Conservation (phyloP, 164 flowering plant genomes). For the Aristolochia contorta region DNA sequence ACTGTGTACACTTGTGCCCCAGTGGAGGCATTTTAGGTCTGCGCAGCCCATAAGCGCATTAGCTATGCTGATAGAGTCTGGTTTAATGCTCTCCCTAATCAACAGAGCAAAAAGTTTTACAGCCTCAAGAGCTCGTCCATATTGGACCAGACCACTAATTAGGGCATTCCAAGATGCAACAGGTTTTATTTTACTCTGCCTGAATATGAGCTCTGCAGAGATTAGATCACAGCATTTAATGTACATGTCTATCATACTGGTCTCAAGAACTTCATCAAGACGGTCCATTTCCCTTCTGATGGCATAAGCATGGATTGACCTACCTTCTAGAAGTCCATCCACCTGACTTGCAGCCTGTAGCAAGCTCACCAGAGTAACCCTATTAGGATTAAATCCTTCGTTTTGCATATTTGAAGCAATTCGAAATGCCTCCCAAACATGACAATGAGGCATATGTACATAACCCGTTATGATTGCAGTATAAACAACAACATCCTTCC, state of each 20-base stretch:
- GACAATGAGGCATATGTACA: constrained; percentile 16
- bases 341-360: constrained; percentile 39
- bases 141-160: constrained; percentile 28
- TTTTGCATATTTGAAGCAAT: constrained; percentile 29
- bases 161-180: constrained; percentile 36
- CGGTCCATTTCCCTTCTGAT: constrained; percentile 33
- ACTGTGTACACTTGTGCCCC: constrained; percentile 49
- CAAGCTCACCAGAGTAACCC: constrained; percentile 54
- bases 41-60: constrained; percentile 40
- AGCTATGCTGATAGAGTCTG: constrained; percentile 37
- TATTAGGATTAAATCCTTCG: constrained; percentile 36
- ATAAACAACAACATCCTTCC: constrained; percentile 39
- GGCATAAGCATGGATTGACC: constrained; percentile 36
- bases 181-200: constrained; percentile 8
- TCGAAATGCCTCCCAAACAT: constrained; percentile 26
- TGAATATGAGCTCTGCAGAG: constrained; percentile 18
- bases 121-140: constrained; percentile 24
- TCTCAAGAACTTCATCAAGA: constrained; percentile 37
- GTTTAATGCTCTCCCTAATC: constrained; percentile 16
- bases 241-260: constrained; percentile 47
- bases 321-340: constrained; percentile 22
- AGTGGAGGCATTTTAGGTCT: constrained; percentile 21
- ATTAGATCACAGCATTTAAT: constrained; percentile 26
- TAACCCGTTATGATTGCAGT: constrained; percentile 43
- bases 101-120: constrained; percentile 21